Evolutionary conservation across 805 yeast species (phyloP), one percentile per base, ranked within the genome.

Genomic region (Isabelozyma gotoi): DNA sequence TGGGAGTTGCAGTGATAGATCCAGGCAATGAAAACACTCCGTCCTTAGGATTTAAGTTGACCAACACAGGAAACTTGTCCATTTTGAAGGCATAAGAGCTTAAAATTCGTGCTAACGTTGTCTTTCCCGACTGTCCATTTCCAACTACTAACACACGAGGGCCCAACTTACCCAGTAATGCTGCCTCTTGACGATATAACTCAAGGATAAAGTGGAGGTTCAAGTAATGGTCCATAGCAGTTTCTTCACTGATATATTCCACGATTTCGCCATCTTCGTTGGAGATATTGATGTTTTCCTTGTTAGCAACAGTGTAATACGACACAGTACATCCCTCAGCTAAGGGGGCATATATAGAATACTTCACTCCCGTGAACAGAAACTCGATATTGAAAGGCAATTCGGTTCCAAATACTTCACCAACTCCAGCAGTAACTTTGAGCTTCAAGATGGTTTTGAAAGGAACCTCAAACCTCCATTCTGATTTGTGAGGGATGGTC

Each of bases 331-430:
- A 81, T 4, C 96, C 96, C 29, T 78, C 80, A 50, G 79, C 80
- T 12, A 66, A 55, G 0, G 75, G 76, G 5, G 75, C 66, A 44
- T 63, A 71, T 4, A 71, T 45, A 20, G 71, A 60, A 44, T 58
- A 62, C 47, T 71, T 71, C 17, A 59, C 67, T 4, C 77, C 77
- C 10, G 68, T 52, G 19, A 71, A 49, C 36, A 56, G 60, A 27
- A 67, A 34, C 17, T 81, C 86, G 1, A 76, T 71, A 45, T 85
- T 88, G 35, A 75, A 70, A 2, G 97, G 87, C 18, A 94, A 76
- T 60, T 94, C 99, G 2, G 97, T 88, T 18, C 99, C 99, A 63
- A 85, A 88, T 7, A 90, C 78, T 66, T 94, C 99, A 2, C 88
- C 96, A 2, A 82, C 74, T 3, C 99, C 99, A 2, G 71, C 67